phyloP scores from a whole-genome alignment of 108 stramenopile genomes.

The Cyclostephanos invisitatus region DNA sequence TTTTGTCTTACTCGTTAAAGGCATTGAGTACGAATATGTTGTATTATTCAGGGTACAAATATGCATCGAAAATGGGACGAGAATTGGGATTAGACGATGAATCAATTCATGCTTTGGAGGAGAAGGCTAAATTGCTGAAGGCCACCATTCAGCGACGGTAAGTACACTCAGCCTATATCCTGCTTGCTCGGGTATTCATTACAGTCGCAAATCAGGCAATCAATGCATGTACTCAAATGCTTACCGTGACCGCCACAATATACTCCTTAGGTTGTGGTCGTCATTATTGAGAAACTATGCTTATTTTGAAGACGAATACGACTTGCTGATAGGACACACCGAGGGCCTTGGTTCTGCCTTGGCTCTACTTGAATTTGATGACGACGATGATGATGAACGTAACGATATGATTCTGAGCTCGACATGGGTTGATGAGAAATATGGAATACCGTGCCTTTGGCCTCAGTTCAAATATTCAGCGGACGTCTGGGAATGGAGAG shows the following conservation, averaged over 20 bases:
- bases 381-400: conserved; percentile 10
- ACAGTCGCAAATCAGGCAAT: background rate
- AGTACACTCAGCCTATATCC: background rate
- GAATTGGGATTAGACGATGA: conserved; percentile 26
- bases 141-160: conserved; percentile 10
- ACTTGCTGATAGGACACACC: conserved; percentile 2
- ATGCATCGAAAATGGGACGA: conserved; percentile 37
- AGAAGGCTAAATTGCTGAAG: conserved; percentile 10
- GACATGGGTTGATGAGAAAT: conserved; percentile 8
- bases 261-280: conserved; percentile 32
- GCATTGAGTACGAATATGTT: conserved; percentile 49
- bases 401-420: conserved; percentile 20
- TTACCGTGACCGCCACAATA: background rate
- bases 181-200: background rate
- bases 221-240: background rate
- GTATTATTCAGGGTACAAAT: conserved; percentile 44
- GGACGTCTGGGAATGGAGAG: conserved; percentile 5
- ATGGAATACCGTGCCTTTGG: conserved; percentile 49
- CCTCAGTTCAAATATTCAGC: conserved; percentile 33
- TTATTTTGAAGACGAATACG: conserved; percentile 40
- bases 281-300: conserved; percentile 28
- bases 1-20: conserved; percentile 1
- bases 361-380: conserved; percentile 37
- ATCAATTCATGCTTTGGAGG: conserved; percentile 8
- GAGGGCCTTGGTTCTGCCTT: conserved; percentile 40